Conservation (phyloP, 495 filamentous ascomycete species). For the Daldinia vernicosa region DNA sequence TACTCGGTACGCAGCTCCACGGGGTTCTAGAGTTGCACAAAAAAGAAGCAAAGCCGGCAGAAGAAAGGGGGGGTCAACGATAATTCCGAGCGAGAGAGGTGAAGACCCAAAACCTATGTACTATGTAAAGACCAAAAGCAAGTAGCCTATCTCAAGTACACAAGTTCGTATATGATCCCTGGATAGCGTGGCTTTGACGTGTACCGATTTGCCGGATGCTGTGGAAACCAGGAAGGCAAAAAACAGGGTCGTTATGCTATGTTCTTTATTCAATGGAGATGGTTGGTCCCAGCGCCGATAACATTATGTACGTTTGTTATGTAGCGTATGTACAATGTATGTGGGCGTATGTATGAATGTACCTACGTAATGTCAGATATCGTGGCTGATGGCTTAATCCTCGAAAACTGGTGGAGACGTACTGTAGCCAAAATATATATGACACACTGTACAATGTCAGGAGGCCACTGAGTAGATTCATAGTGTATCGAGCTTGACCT, state of each 20-base stretch:
- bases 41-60: conserved; percentile 7
- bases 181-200: conserved; percentile 11
- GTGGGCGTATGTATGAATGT: background rate
- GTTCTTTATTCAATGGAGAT: conserved; percentile 10
- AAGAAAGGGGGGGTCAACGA: conserved; percentile 23
- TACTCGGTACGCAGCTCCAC: conserved; percentile 18
- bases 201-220: conserved; percentile 18
- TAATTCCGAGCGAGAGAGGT: conserved; percentile 8
- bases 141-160: conserved; percentile 17
- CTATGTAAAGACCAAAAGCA: background rate
- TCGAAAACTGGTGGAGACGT: conserved; percentile 21
- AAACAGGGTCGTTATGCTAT: conserved; percentile 14
- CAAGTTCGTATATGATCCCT: conserved; percentile 7
- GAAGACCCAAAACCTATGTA: background rate
- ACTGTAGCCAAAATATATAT: background rate
- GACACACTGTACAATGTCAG: conserved; percentile 2
- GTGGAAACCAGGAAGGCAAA: conserved; percentile 12
- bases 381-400: conserved; percentile 37
- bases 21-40: conserved; percentile 21
- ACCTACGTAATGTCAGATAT: conserved; percentile 18
- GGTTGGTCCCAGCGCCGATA: conserved; percentile 5
- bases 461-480: background rate
- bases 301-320: background rate
- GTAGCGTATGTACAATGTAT: background rate
- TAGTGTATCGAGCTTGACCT: background rate